Percentiles rank a stretch among this genome's conserved stretches.
phyloP scores from a whole-genome alignment of 805 yeast species.

The Zygosaccharomyces siamensis region DNA sequence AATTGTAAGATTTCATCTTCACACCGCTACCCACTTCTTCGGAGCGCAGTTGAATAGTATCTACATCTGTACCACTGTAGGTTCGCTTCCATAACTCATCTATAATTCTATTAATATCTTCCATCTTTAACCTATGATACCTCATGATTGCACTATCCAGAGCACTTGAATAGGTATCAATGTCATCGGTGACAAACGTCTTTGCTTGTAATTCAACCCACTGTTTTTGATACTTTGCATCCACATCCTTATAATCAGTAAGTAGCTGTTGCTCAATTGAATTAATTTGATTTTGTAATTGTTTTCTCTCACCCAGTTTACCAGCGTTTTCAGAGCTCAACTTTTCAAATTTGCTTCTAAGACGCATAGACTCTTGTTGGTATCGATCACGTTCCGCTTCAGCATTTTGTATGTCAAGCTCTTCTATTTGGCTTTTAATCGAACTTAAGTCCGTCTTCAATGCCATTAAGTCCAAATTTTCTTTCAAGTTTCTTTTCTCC shows the following conservation, averaged over 20 bases:
- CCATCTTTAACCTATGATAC: conserved; percentile 87
- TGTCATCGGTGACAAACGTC: conserved; percentile 70
- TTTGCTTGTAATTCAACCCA: conserved; percentile 75
- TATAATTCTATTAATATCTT: conserved; percentile 78
- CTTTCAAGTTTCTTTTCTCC: conserved; percentile 57
- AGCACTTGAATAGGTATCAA: conserved; percentile 75
- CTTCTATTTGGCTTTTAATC: conserved; percentile 39
- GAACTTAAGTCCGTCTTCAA: conserved; percentile 38
- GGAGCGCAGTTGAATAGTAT: conserved; percentile 77
- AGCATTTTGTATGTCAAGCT: conserved; percentile 53
- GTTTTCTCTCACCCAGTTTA: conserved; percentile 79
- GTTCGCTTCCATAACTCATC: conserved; percentile 94
- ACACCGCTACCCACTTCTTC: conserved; percentile 48
- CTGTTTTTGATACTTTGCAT: conserved; percentile 57
- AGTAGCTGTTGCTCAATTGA: conserved; percentile 53
- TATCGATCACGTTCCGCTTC: conserved; percentile 56
- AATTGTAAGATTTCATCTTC: conserved; percentile 70
- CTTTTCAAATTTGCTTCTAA: conserved; percentile 47
- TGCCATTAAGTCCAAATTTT: conserved; percentile 56
- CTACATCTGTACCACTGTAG: conserved; percentile 92
- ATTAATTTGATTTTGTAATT: conserved; percentile 65
- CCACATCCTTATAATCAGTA: conserved; percentile 68
- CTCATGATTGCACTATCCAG: conserved; percentile 91
- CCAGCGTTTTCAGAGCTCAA: conserved; percentile 66
- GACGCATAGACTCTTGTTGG: conserved; percentile 48